Base-by-base conservation (phyloP, 2,329 filamentous ascomycete genomes). In the Sporothrix humicola region DNA sequence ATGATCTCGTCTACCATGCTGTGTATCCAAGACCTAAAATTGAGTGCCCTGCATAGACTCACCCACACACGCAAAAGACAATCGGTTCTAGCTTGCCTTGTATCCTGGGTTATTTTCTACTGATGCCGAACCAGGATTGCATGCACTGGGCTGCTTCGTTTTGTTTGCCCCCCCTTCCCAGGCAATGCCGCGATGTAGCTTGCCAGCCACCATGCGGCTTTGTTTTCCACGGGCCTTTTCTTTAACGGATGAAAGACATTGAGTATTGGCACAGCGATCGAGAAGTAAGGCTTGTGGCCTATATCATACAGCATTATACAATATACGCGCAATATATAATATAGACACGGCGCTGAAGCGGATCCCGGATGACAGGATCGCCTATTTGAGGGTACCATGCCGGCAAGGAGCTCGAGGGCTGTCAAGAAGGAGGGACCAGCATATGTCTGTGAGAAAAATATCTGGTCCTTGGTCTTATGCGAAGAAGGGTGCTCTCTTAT, bases 361-460 rank as follows among this genome's bases (percentile, higher is more conserved):
- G 69, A 52, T 71, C 56, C 69, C 70, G 70, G 70, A 65, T 65
- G 59, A 65, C 70, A 65, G 69, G 69, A 42, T 65, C 69, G 56
- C 69, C 26, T 72, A 42, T 50, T 65, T 72, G 69, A n/a, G 46
- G 44, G n/a, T 65, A n/a, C 20, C 58, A 44, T 65, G 31, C 17
- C 54, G 46, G 69, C 17, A 17, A 46, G 50, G 37, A 59, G 23
- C 9, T 20, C 20, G 17, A 58, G 31, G 17, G 59, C 8, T 20
- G 59, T 44, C 59, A 12, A 9, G 23, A 44, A 23, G 20, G 54
- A 31, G 20, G 37, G n/a, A n/a, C 4, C n/a, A n/a, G 52, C 44
- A 10, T 17, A 42, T 9, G 52, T 59, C 52, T 56, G 66, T 54
- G 46, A 23, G 65, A 31, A 44, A 42, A 12, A 42, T 3, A 44